Percentiles rank a stretch among this genome's conserved stretches.
Evolutionary conservation across 805 yeast genomes (phyloP).

Genomic region (Cyberlindnera maritima): DNA sequence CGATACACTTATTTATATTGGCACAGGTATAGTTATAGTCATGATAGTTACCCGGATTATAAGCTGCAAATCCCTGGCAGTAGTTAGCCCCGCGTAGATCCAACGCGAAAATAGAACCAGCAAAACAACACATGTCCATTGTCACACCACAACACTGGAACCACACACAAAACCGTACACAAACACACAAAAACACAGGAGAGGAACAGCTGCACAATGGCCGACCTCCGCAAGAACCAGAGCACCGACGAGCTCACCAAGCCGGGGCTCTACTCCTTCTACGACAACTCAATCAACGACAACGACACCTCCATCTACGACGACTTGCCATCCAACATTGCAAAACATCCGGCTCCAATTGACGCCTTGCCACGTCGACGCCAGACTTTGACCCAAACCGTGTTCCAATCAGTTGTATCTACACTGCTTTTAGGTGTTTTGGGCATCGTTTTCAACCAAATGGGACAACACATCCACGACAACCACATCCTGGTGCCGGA

Average conservation of each 20-base stretch:
- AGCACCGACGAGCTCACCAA: slow-evolving; percentile 15
- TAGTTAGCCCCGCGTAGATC: too few relatives aligned
- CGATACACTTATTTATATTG: too few relatives aligned
- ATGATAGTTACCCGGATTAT: too few relatives aligned
- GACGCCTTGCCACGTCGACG: neutral
- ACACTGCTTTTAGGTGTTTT: slow-evolving; percentile 34
- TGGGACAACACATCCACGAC: slow-evolving; percentile 50
- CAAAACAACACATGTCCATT: neutral
- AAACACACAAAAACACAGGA: too few relatives aligned
- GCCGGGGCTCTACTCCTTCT: slow-evolving; percentile 18
- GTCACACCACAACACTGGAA: neutral
- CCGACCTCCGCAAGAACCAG: slow-evolving; percentile 1
- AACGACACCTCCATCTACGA: slow-evolving; percentile 15
- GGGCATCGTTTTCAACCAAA: slow-evolving; percentile 53
- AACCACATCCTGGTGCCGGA: slow-evolving; percentile 43
- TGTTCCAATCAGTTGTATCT: slow-evolving; percentile 8
- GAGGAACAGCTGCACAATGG: neutral
- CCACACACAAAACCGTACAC: neutral
- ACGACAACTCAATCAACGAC: slow-evolving; percentile 13
- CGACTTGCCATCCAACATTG: slow-evolving; percentile 15
- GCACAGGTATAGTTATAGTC: too few relatives aligned
- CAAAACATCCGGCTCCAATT: slow-evolving; percentile 6
- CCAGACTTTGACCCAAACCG: neutral
- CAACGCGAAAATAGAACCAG: neutral
- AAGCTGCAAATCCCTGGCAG: too few relatives aligned